Base-by-base conservation (phyloP, 169 alveolate genomes). In the Miamiensis avidus region DNA sequence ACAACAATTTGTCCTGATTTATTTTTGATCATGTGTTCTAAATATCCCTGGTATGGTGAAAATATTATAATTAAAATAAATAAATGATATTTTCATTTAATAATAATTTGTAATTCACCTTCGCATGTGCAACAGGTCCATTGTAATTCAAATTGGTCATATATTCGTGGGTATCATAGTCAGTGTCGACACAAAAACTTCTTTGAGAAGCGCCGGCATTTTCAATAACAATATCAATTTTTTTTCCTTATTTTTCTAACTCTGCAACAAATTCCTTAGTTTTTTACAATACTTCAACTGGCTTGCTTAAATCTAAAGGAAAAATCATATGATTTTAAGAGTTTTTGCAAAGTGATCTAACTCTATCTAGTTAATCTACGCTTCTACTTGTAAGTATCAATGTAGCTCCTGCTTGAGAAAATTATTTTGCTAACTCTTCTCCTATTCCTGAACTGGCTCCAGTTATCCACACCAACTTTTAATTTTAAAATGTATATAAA, bases 111-210 rank as follows among this genome's bases (percentile, higher is more conserved):
- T 49, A 11, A n/a, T 49, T 11, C 20, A 49, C 69, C 20, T 79
- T 79, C 26, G 31, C 33, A 11, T 79, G 84, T 29, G 76, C 76
- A 28, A 79, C 84, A 64, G 84, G 84, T 15, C 84, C 84, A 49
- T 79, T 29, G n/a, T 49, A 79, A 65, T 79, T 79, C 0, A 79
- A 6, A 49, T 79, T 64, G 30, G 76, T 79, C 75, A 79, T 49
- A 49, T 79, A 79, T 27, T 64, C 75, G 30, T 79, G 84, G 64
- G 30, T 79, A 49, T 79, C 84, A 27, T 25, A 79, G 27, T 69
- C 32, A 27, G 20, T 34, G 20, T 79, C 84, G 28, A 49, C 31
- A 30, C 34, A 79, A 34, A 29, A 69, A 29, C 76, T 49, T 29
- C 84, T 34, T 74, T 34, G 34, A 0, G 76, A 34, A 79, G 30